Evolutionary conservation across 192 early-diverging fungal genomes (phyloP).

Genomic region (Rhizophagus clarus): DNA sequence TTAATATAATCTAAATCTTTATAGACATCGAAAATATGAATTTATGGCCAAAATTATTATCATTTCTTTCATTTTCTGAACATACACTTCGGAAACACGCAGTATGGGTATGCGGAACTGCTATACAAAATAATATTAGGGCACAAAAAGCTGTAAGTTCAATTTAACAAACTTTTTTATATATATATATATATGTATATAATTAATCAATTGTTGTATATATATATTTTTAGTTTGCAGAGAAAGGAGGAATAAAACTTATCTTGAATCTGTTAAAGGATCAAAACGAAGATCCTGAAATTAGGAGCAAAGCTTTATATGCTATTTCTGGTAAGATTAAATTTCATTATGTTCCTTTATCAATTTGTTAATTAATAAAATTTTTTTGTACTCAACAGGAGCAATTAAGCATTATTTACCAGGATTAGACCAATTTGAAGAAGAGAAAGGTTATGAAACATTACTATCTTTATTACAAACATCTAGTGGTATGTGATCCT

Average conservation of each 20-base stretch:
- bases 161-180: not conserved
- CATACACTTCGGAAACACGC: slow-evolving; percentile 64
- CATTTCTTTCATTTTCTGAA: slow-evolving; percentile 52
- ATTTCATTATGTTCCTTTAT: not conserved
- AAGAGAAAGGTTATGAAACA: slow-evolving; percentile 44
- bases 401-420: slow-evolving; percentile 59
- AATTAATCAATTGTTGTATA: not conserved
- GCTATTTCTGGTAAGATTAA: slow-evolving; percentile 55
- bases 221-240: not conserved
- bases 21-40: slow-evolving; percentile 85
- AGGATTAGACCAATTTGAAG: slow-evolving; percentile 61
- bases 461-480: slow-evolving; percentile 51
- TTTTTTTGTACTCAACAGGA: slow-evolving; percentile 30
- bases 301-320: slow-evolving; percentile 71
- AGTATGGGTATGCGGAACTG: slow-evolving; percentile 92
- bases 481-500: slow-evolving; percentile 40
- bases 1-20: not conserved
- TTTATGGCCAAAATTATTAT: slow-evolving; percentile 82
- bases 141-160: slow-evolving; percentile 72
- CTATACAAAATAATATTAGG: slow-evolving; percentile 89
- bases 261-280: slow-evolving; percentile 50
- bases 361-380: not conserved
- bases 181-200: not conserved
- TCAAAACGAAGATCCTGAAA: slow-evolving; percentile 40
- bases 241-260: slow-evolving; percentile 49